A percentile compares a stretch with the other conserved stretches of the same genome.
Conservation (phyloP, 164 flowering plant species). For the Magnolia officinalis region DNA sequence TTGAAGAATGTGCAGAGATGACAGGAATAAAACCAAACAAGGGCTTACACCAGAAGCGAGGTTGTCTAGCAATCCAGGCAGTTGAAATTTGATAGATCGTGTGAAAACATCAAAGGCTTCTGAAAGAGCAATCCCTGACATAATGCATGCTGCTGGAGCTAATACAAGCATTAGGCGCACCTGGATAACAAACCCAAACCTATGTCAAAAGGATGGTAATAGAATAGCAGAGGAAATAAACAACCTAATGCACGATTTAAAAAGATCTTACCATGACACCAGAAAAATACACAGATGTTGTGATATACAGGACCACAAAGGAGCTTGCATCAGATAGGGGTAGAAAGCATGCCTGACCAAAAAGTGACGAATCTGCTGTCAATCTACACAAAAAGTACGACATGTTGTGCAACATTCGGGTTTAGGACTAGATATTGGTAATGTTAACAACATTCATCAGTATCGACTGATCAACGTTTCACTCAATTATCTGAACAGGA, state of each 20-base stretch:
- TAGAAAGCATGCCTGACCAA: slow-evolving; percentile 75
- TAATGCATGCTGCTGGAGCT: slow-evolving; percentile 98
- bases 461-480: no score
- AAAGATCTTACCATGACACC: slow-evolving; percentile 85
- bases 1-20: slow-evolving; percentile 4
- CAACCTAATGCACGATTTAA: neutral
- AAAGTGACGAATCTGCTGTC: slow-evolving; percentile 1
- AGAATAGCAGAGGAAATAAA: neutral
- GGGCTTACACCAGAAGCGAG: slow-evolving; percentile 47
- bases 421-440: neutral
- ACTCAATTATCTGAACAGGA: no score
- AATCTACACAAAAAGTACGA: neutral
- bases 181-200: slow-evolving; percentile 32
- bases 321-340: slow-evolving; percentile 99
- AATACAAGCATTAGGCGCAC: slow-evolving; percentile 99
- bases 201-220: neutral
- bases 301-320: slow-evolving; percentile 86
- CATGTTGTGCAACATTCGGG: neutral
- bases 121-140: slow-evolving; percentile 98
- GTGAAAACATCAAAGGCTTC: slow-evolving; percentile 88
- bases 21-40: slow-evolving; percentile 5
- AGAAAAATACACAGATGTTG: slow-evolving; percentile 93
- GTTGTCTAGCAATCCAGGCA: slow-evolving; percentile 32
- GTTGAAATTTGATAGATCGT: slow-evolving; percentile 77
- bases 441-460: no score